Conservation (phyloP, 2,329 filamentous ascomycete species). For the Shiraia sp. region DNA sequence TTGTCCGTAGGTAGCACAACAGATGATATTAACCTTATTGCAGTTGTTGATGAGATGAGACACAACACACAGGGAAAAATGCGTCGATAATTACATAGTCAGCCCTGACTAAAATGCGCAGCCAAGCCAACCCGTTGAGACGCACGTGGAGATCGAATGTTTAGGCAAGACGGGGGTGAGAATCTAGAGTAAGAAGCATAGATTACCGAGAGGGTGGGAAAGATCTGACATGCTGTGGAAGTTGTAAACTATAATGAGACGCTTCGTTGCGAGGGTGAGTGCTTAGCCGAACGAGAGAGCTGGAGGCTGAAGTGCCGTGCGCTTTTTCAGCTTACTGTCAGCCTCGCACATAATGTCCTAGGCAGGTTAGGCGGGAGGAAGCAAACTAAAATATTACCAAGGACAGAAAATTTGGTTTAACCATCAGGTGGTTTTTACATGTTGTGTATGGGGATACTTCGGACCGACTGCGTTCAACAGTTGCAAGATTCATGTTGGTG, state of each 20-base stretch:
- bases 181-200: constrained; percentile 8
- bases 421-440: not conserved
- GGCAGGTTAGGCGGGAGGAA: not conserved
- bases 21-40: too few species aligned
- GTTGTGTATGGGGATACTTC: not conserved
- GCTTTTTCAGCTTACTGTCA: constrained; percentile 3
- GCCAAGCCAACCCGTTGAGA: not conserved
- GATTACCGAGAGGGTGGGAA: constrained; percentile 26
- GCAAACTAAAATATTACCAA: too few species aligned
- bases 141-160: not conserved
- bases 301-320: constrained; percentile 2
- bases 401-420: not conserved
- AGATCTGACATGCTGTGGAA: too few species aligned
- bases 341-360: not conserved
- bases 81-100: too few species aligned
- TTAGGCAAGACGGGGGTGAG: constrained; percentile 3
- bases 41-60: too few species aligned
- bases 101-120: too few species aligned
- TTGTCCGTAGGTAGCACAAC: too few species aligned
- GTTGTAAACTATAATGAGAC: constrained; percentile 1
- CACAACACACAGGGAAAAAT: too few species aligned
- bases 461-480: not conserved
- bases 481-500: constrained; percentile 4
- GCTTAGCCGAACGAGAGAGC: not conserved
- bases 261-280: constrained; percentile 2